Base-by-base conservation (phyloP, 495 filamentous ascomycete genomes). In the Niebla homalea region DNA sequence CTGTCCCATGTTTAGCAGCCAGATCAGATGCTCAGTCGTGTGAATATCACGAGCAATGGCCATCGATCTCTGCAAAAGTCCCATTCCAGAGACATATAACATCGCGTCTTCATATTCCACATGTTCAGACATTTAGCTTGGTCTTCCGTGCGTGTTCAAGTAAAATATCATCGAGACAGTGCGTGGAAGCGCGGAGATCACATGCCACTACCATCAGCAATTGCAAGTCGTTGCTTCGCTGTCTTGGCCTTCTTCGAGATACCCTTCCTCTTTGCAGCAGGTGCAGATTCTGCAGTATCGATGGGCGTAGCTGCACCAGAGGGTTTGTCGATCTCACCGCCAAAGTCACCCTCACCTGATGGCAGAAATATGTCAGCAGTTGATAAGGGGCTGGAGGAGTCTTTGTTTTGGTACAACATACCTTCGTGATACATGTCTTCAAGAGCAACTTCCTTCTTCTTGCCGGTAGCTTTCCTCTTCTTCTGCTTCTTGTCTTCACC, bases 351-450 rank as follows among this genome's bases (percentile, higher is more conserved):
- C 74, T 96, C 89, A 59, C 89, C 89, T 95, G 60, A 54, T 58
- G 21, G 36, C 59, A n/a, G 18, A 25, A 3, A 40, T 53, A 18
- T 48, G 53, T 29, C 36, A 22, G 55, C 11, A 26, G 35, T 36
- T 14, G 23, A 53, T 5, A 1, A 40, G 36, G 21, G 21, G 18
- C 32, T 38, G 14, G 12, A 26, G 22, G 11, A 11, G 21, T 18
- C 16, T 41, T 23, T 3, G 26, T 3, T 35, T 3, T 7, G 19
- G 29, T 18, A 40, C 22, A 35, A 70, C 83, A 73, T 69, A 94
- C 89, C 89, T 76, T 96, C 89, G 67, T 96, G 89, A 70, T 96
- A 96, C 87, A 96, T 87, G 62, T 95, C 89, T 67, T 96, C 89
- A 69, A 96, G 66, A 60, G 81, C 90, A 48, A 89, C 74, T 46